Conservation (phyloP, 2,329 filamentous ascomycete genomes). For the Diaporthe citriasiana region DNA sequence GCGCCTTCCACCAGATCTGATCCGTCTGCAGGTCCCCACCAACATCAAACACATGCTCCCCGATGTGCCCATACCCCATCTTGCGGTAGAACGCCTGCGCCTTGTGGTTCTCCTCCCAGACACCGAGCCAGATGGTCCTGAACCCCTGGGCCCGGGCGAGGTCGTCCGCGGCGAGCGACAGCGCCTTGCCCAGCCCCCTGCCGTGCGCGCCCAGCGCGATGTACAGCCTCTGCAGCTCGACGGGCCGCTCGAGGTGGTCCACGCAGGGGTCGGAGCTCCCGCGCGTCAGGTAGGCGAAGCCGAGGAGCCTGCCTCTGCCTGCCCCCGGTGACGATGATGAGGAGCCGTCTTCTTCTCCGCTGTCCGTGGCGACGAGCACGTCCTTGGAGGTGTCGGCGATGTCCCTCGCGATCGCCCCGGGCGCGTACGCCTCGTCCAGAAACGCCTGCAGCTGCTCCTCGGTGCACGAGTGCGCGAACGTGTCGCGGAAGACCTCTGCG, state of each 20-base stretch:
- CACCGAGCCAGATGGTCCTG: constrained; percentile 60
- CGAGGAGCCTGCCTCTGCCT: constrained; percentile 48
- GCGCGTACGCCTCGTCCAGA: constrained; percentile 55
- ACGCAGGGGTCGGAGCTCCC: constrained; percentile 56
- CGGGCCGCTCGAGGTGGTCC: constrained; percentile 46
- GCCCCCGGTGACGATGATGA: constrained; percentile 35
- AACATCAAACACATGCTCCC: constrained; percentile 58
- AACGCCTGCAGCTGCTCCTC: constrained; percentile 54
- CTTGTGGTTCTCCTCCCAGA: constrained; percentile 61
- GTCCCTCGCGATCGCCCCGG: constrained; percentile 44
- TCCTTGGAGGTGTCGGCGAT: constrained; percentile 27
- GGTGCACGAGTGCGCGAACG: constrained; percentile 59
- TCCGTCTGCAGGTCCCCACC: constrained; percentile 59
- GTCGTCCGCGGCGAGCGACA: constrained; percentile 50
- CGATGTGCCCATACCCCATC: constrained; percentile 57
- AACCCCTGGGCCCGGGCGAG: constrained; percentile 55
- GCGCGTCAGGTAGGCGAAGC: constrained; percentile 58
- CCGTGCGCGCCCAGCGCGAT: constrained; percentile 54
- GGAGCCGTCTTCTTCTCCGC: constrained; percentile 44
- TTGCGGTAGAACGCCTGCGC: constrained; percentile 57
- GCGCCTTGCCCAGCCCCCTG: constrained; percentile 53
- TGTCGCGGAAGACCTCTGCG: constrained; percentile 53
- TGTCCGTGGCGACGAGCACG: constrained; percentile 49
- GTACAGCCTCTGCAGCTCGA: constrained; percentile 62
- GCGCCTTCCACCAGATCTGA: constrained; percentile 51